Base-by-base conservation (phyloP, 2,329 filamentous ascomycete species). In the Albifimbria verrucaria region DNA sequence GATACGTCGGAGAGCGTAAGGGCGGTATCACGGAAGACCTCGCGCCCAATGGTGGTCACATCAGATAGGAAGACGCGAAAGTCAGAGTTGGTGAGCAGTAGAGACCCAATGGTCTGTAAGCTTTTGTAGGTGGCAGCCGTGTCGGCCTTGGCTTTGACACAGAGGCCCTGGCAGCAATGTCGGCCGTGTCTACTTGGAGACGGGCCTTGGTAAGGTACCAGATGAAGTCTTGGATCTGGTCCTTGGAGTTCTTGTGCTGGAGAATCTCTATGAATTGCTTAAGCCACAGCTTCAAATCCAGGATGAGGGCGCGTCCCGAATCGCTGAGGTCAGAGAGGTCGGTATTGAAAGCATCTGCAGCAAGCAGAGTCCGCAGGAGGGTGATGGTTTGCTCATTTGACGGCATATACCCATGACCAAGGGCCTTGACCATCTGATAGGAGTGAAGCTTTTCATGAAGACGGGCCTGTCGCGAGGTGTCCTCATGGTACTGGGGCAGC, bases 221-320 rank as follows among this genome's bases (percentile, higher is more conserved):
- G 39, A 96, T 77, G 58, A 97, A 89, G 63, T 97, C 90, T 68
- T 97, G 93, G 18, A 97, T 83, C 68, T 96, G 88, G 69, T 97
- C 91, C 17, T 83, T 72, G 56, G 78, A 76, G 68, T 97, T 97
- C 75, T 97, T 97, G 70, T 92, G 79, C 52, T 84, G 78, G 45
- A 97, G 68, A 6, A 96, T 72, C n/a, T 90, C 84, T 62, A 95
- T 93, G 67, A 96, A 85, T 53, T 92, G 81, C 53, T 85, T 81
- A 7, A 97, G 75, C 82, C 85, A 93, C 60, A 87, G 78, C 66
- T 88, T 89, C 48, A 79, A 77, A 64, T 88, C 87, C 55, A 87
- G 86, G 50, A 89, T 77, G 22, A 97, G 77, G 47, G 86, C 80
- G 9, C 86, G 83, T 22, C 92, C 92, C 9, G 89, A 89, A 32